phyloP scores from a whole-genome alignment of 768 basidiomycete genomes.

The Lentinula sp. region DNA sequence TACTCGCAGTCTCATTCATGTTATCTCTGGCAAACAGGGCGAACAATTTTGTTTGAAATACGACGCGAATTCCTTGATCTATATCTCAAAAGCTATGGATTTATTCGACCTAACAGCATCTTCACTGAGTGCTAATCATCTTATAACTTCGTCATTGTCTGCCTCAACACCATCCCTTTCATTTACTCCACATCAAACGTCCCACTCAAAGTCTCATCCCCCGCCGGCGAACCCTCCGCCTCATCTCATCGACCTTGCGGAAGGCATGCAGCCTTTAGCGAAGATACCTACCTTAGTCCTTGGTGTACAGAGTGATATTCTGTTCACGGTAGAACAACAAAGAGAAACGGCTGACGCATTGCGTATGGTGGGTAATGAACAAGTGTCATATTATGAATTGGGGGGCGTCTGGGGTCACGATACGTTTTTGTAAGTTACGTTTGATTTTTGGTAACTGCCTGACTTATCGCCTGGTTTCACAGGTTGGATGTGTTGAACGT shows the following conservation, averaged over 20 bases:
- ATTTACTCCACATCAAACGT: conserved; percentile 26
- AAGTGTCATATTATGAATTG: conserved; percentile 93
- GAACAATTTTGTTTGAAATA: conserved; percentile 98
- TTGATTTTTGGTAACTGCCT: neutral
- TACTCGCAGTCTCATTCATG: conserved; percentile 62
- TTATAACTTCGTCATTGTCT: conserved; percentile 15
- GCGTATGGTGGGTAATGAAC: conserved; percentile 80
- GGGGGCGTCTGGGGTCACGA: conserved; percentile 99
- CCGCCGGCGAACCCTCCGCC: conserved; percentile 69
- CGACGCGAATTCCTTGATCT: conserved; percentile 98
- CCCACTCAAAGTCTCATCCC: conserved; percentile 65
- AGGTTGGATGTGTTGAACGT: conserved; percentile 86
- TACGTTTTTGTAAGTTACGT: conserved; percentile 75
- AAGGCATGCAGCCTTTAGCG: conserved; percentile 68
- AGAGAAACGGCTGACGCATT: conserved; percentile 91
- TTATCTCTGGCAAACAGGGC: conserved; percentile 60
- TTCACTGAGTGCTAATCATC: conserved; percentile 45
- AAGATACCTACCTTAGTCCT: conserved; percentile 81
- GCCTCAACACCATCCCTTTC: conserved; percentile 20
- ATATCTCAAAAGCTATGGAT: conserved; percentile 99
- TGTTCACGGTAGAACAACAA: conserved; percentile 97
- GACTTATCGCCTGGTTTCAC: neutral
- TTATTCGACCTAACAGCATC: conserved; percentile 90
- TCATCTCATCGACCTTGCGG: conserved; percentile 69
- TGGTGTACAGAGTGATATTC: conserved; percentile 93